Base-by-base conservation (phyloP, 371 early-diverging fungal genomes). In the Mucor piriformis region DNA sequence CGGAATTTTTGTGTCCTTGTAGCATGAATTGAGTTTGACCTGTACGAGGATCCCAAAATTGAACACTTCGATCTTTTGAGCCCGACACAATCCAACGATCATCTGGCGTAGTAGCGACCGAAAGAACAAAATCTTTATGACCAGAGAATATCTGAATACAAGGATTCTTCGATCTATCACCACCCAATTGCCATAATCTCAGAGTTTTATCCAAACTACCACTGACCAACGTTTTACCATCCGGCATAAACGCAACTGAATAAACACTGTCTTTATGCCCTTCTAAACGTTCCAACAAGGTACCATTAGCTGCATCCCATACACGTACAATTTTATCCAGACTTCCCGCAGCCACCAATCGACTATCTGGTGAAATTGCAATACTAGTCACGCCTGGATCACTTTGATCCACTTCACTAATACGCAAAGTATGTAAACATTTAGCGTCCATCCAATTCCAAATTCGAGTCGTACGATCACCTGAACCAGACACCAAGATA, bases 261-360 rank as follows among this genome's bases (percentile, higher is more conserved):
- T 96, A 95, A 7, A 99, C 97, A 54, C 93, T 92, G 69, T 97
- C 95, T 66, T 89, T 91, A 76, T 99, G 99, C 0, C 97, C 98
- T 59, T 95, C 93, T 59, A 98, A 77, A 34, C 90, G 84, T 70
- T 95, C 94, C 48, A 95, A 67, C 16, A 92, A 73, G 24, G 84
- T 73, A n/a, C 95, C 95, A 8, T 89, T 87, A 20, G 79, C 61
- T 10, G 88, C 81, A 69, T 97, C 95, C 96, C 95, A 97, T 15
- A 97, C 77, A 21, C 96, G 88, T 12, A 96, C 88, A 67, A 91
- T 86, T 63, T 89, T 89, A 77, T 98, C 97, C 61, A 95, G 78
- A 54, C 95, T 95, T 24, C 95, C 97, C 33, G 90, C 86, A 2
- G 88, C 91, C 18, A 91, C 86, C n/a, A 83, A 72, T 46, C 83